Conservation (phyloP, 768 basidiomycete genomes). For the Baorangia bicolor region DNA sequence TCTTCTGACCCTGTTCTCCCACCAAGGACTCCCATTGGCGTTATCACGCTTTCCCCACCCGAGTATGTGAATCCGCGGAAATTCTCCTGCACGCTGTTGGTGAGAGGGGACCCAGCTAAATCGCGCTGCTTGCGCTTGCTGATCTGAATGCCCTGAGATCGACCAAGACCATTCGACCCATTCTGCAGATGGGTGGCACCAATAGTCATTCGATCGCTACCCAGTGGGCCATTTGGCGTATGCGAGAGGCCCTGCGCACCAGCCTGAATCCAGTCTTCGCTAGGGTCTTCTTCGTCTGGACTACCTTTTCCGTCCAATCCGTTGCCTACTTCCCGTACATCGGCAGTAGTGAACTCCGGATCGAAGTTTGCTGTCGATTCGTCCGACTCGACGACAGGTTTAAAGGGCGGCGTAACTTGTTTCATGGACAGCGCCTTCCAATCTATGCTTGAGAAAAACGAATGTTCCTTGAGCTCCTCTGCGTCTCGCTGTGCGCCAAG, state of each 20-base stretch:
- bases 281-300: slow-evolving; percentile 63
- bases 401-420: slow-evolving; percentile 95
- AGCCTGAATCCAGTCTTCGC: slow-evolving; percentile 52
- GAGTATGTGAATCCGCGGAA: slow-evolving; percentile 93
- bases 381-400: slow-evolving; percentile 96
- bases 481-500: slow-evolving; percentile 90
- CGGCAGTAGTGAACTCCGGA: slow-evolving; percentile 94
- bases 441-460: slow-evolving; percentile 91
- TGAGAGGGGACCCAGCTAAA: slow-evolving; percentile 65
- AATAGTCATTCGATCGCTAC: slow-evolving; percentile 46
- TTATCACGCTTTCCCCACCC: slow-evolving; percentile 65
- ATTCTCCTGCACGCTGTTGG: slow-evolving; percentile 93
- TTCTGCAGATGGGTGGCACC: slow-evolving; percentile 10
- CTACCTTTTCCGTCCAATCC: slow-evolving; percentile 44
- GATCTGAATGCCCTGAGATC: slow-evolving; percentile 49
- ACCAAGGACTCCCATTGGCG: slow-evolving; percentile 42
- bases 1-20: slow-evolving; percentile 34
- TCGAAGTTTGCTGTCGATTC: slow-evolving; percentile 99
- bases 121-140: slow-evolving; percentile 45
- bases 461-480: slow-evolving; percentile 91
- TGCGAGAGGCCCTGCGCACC: slow-evolving; percentile 40
- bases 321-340: slow-evolving; percentile 70
- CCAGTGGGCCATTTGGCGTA: slow-evolving; percentile 76
- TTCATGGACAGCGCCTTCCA: slow-evolving; percentile 86
- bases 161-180: slow-evolving; percentile 19